Evolutionary conservation across 148 eudicot genomes (phyloP), one percentile per base, ranked within the genome.

Genomic region (Silene conica): DNA sequence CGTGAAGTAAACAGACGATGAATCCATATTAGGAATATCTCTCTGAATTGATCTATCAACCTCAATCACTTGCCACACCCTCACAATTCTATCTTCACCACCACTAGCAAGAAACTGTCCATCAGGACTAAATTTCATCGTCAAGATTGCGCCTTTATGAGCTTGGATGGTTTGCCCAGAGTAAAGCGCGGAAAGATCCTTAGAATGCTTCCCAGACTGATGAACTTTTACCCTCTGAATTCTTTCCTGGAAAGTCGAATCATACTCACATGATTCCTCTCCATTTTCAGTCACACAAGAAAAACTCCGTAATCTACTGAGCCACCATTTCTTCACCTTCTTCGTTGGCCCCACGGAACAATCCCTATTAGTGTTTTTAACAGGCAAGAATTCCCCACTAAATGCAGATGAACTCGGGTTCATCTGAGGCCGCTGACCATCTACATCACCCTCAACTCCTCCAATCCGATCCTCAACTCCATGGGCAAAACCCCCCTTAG

Each of bases 121-220:
- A 70, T 92, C 89, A 23, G 80, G 85, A 76, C 99, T 95, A 72
- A 95, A 95, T 81, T 89, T 92, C 98, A 95, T 95, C 0, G 92
- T 73, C 85, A 87, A 73, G 52, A 95, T 92, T 23, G 94, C 79
- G 38, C 99, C 99, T 71, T 89, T 80, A 71, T 95, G 99, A 63
- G 97, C 99, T 80, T 79, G 85, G 52, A 95, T 83, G 74, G 85
- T 92, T 79, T 92, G 99, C 63, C 89, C 92, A 21, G 48, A 72
- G 79, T 88, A 95, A 60, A 95, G 87, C 59, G 89, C 93, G 1
- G 97, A 92, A 52, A 95, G 83, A 67, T 95, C 94, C 77, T 90
- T 95, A 67, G 86, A 81, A 63, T 74, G 81, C 68, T 87, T 95
- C 78, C 80, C 78, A 23, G 73, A 77, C 20, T 86, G 90, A 28